Conservation (phyloP, 352 stramenopile species). For the Detonula confervacea region DNA sequence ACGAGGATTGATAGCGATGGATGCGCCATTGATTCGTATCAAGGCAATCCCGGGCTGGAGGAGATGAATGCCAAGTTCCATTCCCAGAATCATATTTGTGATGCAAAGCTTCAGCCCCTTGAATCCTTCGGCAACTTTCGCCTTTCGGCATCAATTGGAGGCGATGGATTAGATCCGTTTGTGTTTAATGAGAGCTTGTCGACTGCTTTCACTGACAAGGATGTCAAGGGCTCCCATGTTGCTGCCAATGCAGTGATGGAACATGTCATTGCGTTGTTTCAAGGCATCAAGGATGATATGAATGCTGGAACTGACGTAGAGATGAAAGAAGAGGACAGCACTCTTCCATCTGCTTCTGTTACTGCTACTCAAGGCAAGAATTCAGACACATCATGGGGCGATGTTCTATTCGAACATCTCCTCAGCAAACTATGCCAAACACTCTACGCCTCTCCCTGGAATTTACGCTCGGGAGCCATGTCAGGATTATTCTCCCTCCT, state of each 20-base stretch:
- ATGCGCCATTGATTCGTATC: slow-evolving; percentile 39
- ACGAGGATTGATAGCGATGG: slow-evolving; percentile 63
- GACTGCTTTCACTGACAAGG: slow-evolving; percentile 55
- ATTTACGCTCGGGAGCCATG: slow-evolving; percentile 52
- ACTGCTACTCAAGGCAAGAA: not conserved
- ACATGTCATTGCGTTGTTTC: slow-evolving; percentile 54
- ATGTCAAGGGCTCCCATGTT: slow-evolving; percentile 1
- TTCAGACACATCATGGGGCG: slow-evolving; percentile 15
- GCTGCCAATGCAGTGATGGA: slow-evolving; percentile 57
- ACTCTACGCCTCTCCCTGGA: slow-evolving; percentile 65
- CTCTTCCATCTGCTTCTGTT: not conserved
- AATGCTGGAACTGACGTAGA: slow-evolving; percentile 1
- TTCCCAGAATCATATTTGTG: slow-evolving; percentile 38
- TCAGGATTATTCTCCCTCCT: slow-evolving; percentile 61
- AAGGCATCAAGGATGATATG: slow-evolving; percentile 21
- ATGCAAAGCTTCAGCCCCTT: slow-evolving; percentile 63
- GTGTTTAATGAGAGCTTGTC: slow-evolving; percentile 68
- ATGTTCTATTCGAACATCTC: slow-evolving; percentile 79
- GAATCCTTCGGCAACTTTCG: slow-evolving; percentile 78
- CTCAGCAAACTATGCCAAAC: slow-evolving; percentile 62
- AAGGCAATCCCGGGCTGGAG: slow-evolving; percentile 6
- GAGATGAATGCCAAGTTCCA: slow-evolving; percentile 20
- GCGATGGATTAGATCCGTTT: slow-evolving; percentile 61
- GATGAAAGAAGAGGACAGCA: slow-evolving; percentile 8
- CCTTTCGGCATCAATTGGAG: slow-evolving; percentile 53